Evolutionary conservation across 2,329 filamentous ascomycete species (phyloP), one percentile per base, ranked within the genome.

Genomic region (Calonectria multiphialidica): DNA sequence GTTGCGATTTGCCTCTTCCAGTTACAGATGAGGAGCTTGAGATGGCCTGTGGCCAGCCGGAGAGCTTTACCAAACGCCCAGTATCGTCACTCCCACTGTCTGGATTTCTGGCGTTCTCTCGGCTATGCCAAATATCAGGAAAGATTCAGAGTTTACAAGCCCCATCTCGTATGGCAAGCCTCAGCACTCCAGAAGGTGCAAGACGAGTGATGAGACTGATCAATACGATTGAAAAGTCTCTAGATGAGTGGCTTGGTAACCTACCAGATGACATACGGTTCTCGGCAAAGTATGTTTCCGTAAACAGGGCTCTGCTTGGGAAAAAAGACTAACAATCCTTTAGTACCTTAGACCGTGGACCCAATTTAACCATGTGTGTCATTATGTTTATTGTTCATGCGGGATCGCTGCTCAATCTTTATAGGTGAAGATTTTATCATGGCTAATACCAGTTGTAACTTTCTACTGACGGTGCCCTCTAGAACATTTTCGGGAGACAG

Each of bases 311-410:
- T 16, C 18, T 5, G 3, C 10, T 9, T 1, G 8, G n/a, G 16
- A 49, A 25, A 25, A 13, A 9, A 40, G 10, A 13, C 53, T 57
- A 23, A 57, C 33, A 25, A 25, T 12, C 21, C 1, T 7, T 9
- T 6, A 57, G 53, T 16, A 57, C 53, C 12, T 35, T 65, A 5
- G 71, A 73, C 16, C 62, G 73, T 1, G 70, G 73, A 5, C 69
- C 74, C 8, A 69, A 76, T n/a, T 72, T 80, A 30, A 75, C 77
- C 18, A 80, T 80, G 77, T 77, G 79, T 66, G 78, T 80, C 4
- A 79, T 81, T 16, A 72, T 78, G 21, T 81, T 80, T 59, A 79
- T 81, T 10, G 50, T 80, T 15, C 80, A 80, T 67, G 76, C 78
- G 2, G 79, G 79, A 1, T 79, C 76, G 4, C 71, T 81, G 0